These are phyloP conservation scores for Athelia sp. DNA, from an alignment of 1,284 basidiomycete species.

Conservation along the genomic window DNA sequence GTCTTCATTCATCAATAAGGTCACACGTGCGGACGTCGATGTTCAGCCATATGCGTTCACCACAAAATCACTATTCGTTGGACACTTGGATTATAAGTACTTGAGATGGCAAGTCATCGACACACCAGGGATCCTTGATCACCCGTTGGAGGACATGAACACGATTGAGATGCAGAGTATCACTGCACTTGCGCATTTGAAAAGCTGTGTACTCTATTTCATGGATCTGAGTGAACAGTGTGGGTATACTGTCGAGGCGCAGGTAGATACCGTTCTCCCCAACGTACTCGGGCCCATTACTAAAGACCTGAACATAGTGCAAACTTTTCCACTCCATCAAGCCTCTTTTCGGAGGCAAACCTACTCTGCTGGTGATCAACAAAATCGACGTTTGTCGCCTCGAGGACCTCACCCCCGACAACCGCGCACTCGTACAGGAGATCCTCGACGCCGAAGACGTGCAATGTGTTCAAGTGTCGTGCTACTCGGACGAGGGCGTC, in stretches of 20 bases:
- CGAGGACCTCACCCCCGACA: slow-evolving; percentile 74
- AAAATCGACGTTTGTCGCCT: slow-evolving; percentile 90
- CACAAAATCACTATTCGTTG: slow-evolving; percentile 94
- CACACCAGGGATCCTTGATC: slow-evolving; percentile 89
- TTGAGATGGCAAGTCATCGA: slow-evolving; percentile 97
- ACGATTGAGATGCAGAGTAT: slow-evolving; percentile 99
- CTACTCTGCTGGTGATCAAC: slow-evolving; percentile 90
- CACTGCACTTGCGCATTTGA: slow-evolving; percentile 91
- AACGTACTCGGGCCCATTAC: slow-evolving; percentile 1
- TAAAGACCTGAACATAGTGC: slow-evolving; percentile 48
- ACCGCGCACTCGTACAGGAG: slow-evolving; percentile 77
- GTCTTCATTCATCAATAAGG: slow-evolving; percentile 97
- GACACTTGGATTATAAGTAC: slow-evolving; percentile 97
- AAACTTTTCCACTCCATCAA: slow-evolving; percentile 98
- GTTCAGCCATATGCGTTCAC: slow-evolving; percentile 98
- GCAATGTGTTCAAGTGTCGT: slow-evolving; percentile 79
- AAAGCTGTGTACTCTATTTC: slow-evolving; percentile 90
- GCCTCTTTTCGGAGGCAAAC: slow-evolving; percentile 90
- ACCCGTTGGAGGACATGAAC: slow-evolving; percentile 97
- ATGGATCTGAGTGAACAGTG: slow-evolving; percentile 98
- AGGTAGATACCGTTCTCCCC: slow-evolving; percentile 43
- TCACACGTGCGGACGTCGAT: slow-evolving; percentile 95
- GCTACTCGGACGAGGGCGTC: slow-evolving; percentile 92
- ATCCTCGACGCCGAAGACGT: slow-evolving; percentile 75
- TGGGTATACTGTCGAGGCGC: slow-evolving; percentile 91